A percentile compares a stretch with the other conserved stretches of the same genome.
Conservation (phyloP, 2,329 filamentous ascomycete species). For the Phaeoacremonium minimum region DNA sequence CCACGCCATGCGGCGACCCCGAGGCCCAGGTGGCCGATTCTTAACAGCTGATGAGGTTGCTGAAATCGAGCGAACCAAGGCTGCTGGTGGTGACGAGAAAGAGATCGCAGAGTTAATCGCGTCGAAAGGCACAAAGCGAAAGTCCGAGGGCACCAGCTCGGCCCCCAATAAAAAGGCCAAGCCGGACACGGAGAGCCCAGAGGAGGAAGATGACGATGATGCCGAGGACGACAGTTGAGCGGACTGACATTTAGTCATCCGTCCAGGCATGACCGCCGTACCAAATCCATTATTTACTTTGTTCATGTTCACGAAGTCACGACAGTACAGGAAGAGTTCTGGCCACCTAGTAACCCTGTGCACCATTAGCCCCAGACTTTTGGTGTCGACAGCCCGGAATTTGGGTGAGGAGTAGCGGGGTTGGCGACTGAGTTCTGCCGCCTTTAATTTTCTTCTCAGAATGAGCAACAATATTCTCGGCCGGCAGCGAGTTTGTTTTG, state of each 20-base stretch:
- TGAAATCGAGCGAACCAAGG: conserved; percentile 70
- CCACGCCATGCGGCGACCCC: conserved; percentile 92
- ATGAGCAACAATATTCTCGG: neutral
- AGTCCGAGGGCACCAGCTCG: conserved; percentile 46
- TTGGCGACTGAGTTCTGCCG: neutral
- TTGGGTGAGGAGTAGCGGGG: neutral
- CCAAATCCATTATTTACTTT: conserved; percentile 6
- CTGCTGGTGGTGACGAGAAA: conserved; percentile 29
- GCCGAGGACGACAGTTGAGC: conserved; percentile 15
- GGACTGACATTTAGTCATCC: neutral
- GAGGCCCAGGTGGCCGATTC: conserved; percentile 92
- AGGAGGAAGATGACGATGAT: conserved; percentile 29
- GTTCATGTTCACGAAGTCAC: conserved; percentile 10
- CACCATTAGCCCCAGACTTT: too few relatives aligned
- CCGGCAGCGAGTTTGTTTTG: neutral
- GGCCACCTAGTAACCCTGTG: too few relatives aligned
- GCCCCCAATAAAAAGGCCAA: conserved; percentile 51
- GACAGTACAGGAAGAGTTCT: conserved; percentile 9
- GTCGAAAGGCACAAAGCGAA: conserved; percentile 50
- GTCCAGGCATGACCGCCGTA: too few relatives aligned
- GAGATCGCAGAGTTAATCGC: conserved; percentile 20
- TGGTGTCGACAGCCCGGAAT: neutral
- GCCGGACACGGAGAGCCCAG: conserved; percentile 31
- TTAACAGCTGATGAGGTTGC: conserved; percentile 94
- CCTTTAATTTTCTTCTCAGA: neutral